Base-by-base conservation (phyloP, 1,284 basidiomycete species). In the Puccinia coronata region DNA sequence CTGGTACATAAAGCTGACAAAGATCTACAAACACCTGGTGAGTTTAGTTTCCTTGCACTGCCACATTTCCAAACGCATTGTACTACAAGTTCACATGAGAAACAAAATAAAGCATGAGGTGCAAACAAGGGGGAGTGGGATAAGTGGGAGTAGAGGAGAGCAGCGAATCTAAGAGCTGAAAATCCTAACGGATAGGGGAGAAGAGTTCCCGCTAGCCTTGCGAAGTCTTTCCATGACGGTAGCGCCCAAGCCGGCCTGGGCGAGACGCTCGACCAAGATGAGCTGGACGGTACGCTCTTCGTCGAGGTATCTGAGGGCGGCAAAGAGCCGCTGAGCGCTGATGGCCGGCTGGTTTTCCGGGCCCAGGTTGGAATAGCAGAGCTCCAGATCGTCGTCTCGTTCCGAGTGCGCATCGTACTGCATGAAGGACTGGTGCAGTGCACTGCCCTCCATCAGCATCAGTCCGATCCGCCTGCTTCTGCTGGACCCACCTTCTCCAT, bases 141-240 rank as follows among this genome's bases (percentile, higher is more conserved):
- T 23, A 63, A 34, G 18, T 16, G 31, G 18, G 31, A 61, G 3
- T 5, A 25, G n/a, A 25, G 31, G 59, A 1, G 31, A 39, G 9
- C 14, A 63, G 39, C 2, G n/a, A 16, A 63, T 9, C 18, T 39
- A 63, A 18, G 61, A 39, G 8, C 23, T 63, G 34, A 36, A 39
- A 20, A 63, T 34, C 34, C 36, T 63, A 36, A 63, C 31, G 23
- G 61, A 39, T 23, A 63, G 3, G 36, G 12, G 61, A 12, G 61
- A 39, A 20, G 36, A 9, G 23, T 63, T 34, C 5, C 61, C 61
- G 41, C 73, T 75, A 20, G 79, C 70, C 36, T 81, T 81, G 6
- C 36, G 41, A 20, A 81, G 53, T 34, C 79, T 74, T 55, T 81
- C 79, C 70, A 81, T 81, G 25, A 81, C 71, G 4, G 79, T 81